Evolutionary conservation across 352 stramenopile species (phyloP).

Genomic region (Globisporangium cystogenes): DNA sequence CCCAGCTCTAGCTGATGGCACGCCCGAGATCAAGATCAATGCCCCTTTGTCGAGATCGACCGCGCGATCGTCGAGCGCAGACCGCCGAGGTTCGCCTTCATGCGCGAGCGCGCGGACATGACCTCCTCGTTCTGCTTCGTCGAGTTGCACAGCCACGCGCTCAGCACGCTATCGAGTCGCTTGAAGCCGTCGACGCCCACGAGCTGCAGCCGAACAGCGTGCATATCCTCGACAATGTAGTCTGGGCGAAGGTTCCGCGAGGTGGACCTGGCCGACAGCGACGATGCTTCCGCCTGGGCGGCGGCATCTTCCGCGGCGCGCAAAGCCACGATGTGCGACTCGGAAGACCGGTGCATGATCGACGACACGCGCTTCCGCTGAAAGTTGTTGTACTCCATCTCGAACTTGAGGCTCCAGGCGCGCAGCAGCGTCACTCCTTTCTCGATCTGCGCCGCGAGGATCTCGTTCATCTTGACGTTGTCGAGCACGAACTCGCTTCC

Average conservation of each 20-base stretch:
- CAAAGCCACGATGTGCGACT: background rate
- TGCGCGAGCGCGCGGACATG: conserved; percentile 5
- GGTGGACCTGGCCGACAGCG: background rate
- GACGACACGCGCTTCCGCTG: background rate
- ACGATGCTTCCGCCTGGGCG: too few species aligned
- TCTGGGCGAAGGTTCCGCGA: background rate
- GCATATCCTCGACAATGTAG: background rate
- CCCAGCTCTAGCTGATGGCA: too few species aligned
- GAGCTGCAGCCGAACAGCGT: conserved; percentile 3
- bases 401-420: conserved; percentile 35
- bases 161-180: conserved; percentile 12
- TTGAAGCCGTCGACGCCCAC: conserved; percentile 12
- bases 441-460: conserved; percentile 36
- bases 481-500: conserved; percentile 35
- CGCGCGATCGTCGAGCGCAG: conserved; percentile 13
- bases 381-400: conserved; percentile 43
- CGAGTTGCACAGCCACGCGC: conserved; percentile 5
- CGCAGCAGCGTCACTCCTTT: conserved; percentile 40
- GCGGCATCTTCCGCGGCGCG: background rate
- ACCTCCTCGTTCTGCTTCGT: conserved; percentile 9
- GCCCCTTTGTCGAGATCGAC: conserved; percentile 9
- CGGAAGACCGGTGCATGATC: background rate
- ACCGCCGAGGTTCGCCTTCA: conserved; percentile 11
- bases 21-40: too few species aligned
- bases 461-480: conserved; percentile 39